These are phyloP conservation scores for Singerocomus rubriflavus DNA, from an alignment of 1,284 basidiomycete species.

Conservation along the genomic window DNA sequence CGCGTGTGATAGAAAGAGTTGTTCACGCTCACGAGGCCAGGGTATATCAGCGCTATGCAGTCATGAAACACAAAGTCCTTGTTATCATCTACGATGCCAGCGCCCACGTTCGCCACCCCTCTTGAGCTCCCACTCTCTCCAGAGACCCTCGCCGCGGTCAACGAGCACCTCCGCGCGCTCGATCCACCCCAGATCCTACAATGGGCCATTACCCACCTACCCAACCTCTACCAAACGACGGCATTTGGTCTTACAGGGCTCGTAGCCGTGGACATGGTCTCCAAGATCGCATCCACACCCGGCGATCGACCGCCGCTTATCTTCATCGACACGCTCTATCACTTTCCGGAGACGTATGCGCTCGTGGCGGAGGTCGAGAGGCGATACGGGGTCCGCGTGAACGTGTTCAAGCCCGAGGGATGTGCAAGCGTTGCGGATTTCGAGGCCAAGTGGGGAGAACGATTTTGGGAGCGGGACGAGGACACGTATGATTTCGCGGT, in stretches of 20 bases:
- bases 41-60: too few relatives aligned
- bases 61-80: too few relatives aligned
- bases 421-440: conserved; percentile 75
- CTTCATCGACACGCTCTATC: conserved; percentile 96
- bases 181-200: conserved; percentile 75
- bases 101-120: conserved; percentile 40
- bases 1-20: too few relatives aligned
- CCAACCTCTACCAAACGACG: conserved; percentile 83
- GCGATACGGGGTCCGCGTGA: conserved; percentile 72
- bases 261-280: conserved; percentile 89
- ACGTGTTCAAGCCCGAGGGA: conserved; percentile 78
- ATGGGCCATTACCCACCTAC: conserved; percentile 83
- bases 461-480: conserved; percentile 89
- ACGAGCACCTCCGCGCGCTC: conserved; percentile 66
- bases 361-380: conserved; percentile 79
- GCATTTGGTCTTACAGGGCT: conserved; percentile 93
- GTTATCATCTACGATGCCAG: conserved; percentile 11
- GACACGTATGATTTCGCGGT: conserved; percentile 89
- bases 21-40: too few relatives aligned
- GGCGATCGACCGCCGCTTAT: conserved; percentile 62
- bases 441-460: conserved; percentile 77
- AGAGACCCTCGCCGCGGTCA: conserved; percentile 67
- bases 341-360: conserved; percentile 91
- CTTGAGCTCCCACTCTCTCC: conserved; percentile 62
- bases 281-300: conserved; percentile 60